Conservation (phyloP, 2,329 filamentous ascomycete species). For the Fusarium sp. region DNA sequence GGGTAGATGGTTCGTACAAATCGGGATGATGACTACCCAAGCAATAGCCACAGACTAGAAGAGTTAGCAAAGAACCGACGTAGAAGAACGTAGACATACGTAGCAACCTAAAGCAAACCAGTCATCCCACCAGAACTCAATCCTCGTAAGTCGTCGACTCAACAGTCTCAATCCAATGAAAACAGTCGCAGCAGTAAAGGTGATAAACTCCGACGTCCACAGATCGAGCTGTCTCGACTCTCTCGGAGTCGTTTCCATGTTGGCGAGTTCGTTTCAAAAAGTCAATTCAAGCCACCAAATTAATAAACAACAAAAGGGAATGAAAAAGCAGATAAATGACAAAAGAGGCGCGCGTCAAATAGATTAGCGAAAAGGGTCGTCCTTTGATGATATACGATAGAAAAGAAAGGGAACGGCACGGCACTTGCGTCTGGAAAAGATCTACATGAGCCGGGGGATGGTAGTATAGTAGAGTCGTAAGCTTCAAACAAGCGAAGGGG, state of each 20-base stretch:
- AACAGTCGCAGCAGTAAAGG: slow-evolving; percentile 27
- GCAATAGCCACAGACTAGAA: slow-evolving; percentile 24
- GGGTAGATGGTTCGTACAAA: slow-evolving; percentile 2
- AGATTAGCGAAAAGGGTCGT: slow-evolving; percentile 28
- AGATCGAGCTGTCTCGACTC: slow-evolving; percentile 34
- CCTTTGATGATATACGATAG: slow-evolving; percentile 19
- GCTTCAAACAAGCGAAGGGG: neutral
- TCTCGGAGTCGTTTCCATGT: slow-evolving; percentile 11
- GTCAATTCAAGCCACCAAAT: neutral
- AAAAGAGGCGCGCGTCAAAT: slow-evolving; percentile 9
- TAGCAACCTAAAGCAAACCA: slow-evolving; percentile 35
- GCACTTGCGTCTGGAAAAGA: slow-evolving; percentile 1
- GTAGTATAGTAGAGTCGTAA: slow-evolving; percentile 9
- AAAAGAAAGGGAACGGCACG: neutral
- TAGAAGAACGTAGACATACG: neutral
- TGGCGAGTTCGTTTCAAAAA: neutral
- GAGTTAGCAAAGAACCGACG: neutral
- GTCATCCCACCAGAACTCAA: slow-evolving; percentile 37
- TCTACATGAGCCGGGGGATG: slow-evolving; percentile 3
- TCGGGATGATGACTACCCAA: slow-evolving; percentile 32
- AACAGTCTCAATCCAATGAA: slow-evolving; percentile 22
- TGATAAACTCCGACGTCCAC: slow-evolving; percentile 30
- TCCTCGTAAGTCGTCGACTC: slow-evolving; percentile 32
- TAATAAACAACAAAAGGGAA: neutral
- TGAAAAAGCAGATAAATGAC: neutral